These are phyloP conservation scores for Gossypium rotundifolium DNA, from an alignment of 345 rosid genomes.

Conservation along the genomic window DNA sequence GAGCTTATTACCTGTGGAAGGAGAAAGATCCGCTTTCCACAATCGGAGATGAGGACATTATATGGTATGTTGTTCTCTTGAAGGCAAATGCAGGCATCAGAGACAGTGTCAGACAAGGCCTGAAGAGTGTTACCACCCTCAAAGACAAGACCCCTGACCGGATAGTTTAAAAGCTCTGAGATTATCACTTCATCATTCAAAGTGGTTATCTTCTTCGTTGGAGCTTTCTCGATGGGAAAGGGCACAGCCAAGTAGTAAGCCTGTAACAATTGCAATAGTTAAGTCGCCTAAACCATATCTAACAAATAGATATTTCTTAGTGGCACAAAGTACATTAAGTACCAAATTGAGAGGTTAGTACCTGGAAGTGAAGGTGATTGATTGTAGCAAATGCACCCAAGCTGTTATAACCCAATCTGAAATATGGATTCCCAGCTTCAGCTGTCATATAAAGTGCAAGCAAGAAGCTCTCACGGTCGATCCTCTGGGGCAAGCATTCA, in stretches of 20 bases:
- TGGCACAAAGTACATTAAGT: neutral
- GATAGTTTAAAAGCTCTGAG: slow-evolving; percentile 63
- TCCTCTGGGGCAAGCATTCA: slow-evolving; percentile 93
- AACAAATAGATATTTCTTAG: neutral
- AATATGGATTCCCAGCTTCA: slow-evolving; percentile 76
- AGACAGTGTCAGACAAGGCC: slow-evolving; percentile 50
- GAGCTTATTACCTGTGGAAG: slow-evolving; percentile 69
- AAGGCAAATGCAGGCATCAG: slow-evolving; percentile 76
- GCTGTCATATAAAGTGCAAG: slow-evolving; percentile 80
- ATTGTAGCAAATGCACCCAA: slow-evolving; percentile 97
- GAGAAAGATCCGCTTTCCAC: slow-evolving; percentile 70
- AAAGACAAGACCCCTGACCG: slow-evolving; percentile 82
- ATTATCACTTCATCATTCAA: slow-evolving; percentile 46
- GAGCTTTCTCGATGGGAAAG: slow-evolving; percentile 86
- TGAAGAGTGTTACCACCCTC: slow-evolving; percentile 63
- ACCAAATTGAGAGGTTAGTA: slow-evolving; percentile 9
- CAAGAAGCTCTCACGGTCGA: slow-evolving; percentile 73
- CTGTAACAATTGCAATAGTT: slow-evolving; percentile 28
- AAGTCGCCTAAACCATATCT: neutral
- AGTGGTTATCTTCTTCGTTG: slow-evolving; percentile 45
- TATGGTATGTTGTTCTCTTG: slow-evolving; percentile 86
- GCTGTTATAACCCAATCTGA: slow-evolving; percentile 93
- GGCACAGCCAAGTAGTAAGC: slow-evolving; percentile 77
- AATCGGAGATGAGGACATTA: slow-evolving; percentile 77
- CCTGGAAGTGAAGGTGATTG: slow-evolving; percentile 99